Evolutionary conservation across 768 basidiomycete genomes (phyloP), one percentile per base, ranked within the genome.

Genomic region (Mycena galericulata): DNA sequence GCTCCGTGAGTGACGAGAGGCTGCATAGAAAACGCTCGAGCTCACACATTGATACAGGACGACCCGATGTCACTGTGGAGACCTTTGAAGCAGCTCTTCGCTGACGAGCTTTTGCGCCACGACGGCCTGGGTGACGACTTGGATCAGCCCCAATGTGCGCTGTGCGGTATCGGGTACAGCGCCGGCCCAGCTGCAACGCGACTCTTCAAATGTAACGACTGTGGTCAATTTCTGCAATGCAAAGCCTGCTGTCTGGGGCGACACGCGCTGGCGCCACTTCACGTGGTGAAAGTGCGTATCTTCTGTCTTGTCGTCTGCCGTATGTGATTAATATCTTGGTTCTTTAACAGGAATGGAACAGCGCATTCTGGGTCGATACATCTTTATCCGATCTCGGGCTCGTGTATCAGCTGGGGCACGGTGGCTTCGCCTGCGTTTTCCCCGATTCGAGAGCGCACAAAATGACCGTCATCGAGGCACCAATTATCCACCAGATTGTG

Each of bases 371-470:
- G 72, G 43, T n/a, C 17, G 18, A 54, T 2, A 29, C 55, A 3
- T 34, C 34, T 26, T 62, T 73, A 12, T 7, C 0, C 1, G 40
- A 18, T 0, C 22, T 70, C 5, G 72, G 72, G 3, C 65, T 72
- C 15, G 57, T 67, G 2, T 67, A 64, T 34, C 72, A 72, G 45
- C 55, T 72, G 1, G 72, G 72, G 2, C 72, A 72, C 36, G 45
- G 47, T 4, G 69, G 62, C 18, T 36, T 43, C 29, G 36, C 54
- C 2, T 65, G 63, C 43, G 53, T 43, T 1, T 32, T 26, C n/a
- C 69, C 69, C 12, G 59, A 51, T 34, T 9, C 4, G 32, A 30
- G 2, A 2, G 6, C 29, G 8, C 45, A 20, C 22, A 32, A 5
- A 6, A 56, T 70, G 69, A 56, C 47, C 8, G 50, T 69, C 11